These are phyloP conservation scores for Scutellaria galericulata DNA, from an alignment of 257 asterid genomes.

Conservation along the genomic window DNA sequence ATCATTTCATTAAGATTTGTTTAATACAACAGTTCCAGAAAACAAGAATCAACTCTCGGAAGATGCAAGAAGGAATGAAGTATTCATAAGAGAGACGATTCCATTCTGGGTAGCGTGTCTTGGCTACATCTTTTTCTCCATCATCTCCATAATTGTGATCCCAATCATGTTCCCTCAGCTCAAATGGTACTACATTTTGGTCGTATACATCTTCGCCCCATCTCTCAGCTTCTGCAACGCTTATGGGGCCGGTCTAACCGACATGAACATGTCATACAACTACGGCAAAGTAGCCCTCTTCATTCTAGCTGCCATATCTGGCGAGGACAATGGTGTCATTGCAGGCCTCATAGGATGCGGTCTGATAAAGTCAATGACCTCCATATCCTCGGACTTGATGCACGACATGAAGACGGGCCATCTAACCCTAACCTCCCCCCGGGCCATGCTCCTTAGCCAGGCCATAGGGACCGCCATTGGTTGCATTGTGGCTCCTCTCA, in stretches of 20 bases:
- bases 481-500: constrained; percentile 69
- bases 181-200: constrained; percentile 64
- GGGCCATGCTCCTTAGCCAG: constrained; percentile 73
- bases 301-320: constrained; percentile 57
- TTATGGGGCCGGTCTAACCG: constrained; percentile 74
- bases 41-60: constrained; percentile 37
- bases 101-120: constrained; percentile 66
- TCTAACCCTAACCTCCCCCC: constrained; percentile 74
- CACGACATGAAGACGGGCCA: constrained; percentile 80
- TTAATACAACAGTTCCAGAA: constrained; percentile 45
- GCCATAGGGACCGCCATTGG: constrained; percentile 75
- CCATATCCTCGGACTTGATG: constrained; percentile 68
- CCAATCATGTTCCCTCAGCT: constrained; percentile 77
- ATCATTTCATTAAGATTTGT: neutral
- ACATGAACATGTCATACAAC: constrained; percentile 78
- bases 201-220: constrained; percentile 67
- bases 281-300: constrained; percentile 82
- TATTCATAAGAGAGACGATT: constrained; percentile 64
- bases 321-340: constrained; percentile 63
- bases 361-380: constrained; percentile 65
- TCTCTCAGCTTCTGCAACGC: constrained; percentile 78
- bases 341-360: constrained; percentile 85
- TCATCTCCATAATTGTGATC: constrained; percentile 56
- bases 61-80: constrained; percentile 50
- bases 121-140: constrained; percentile 61